Conservation (phyloP, 148 eudicot species). For the Rhododendron vialii region DNA sequence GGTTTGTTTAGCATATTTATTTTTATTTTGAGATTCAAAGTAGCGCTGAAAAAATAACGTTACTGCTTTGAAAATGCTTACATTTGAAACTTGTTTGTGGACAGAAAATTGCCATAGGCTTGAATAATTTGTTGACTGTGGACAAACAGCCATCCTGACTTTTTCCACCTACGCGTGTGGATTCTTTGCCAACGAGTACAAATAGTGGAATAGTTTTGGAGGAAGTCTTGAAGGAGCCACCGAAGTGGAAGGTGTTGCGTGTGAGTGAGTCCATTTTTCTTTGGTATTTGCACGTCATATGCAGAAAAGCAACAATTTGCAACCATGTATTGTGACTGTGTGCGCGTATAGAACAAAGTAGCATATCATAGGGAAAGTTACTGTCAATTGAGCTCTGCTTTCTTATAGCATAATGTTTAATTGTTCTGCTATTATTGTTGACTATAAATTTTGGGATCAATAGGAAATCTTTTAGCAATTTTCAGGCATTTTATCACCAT, state of each 20-base stretch:
- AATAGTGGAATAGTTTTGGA: conserved; percentile 48
- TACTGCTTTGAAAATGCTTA: not conserved
- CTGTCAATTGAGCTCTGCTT: not conserved
- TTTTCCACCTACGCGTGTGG: conserved; percentile 18
- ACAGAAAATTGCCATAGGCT: not conserved
- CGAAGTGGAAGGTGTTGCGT: conserved; percentile 97
- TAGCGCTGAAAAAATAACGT: not conserved
- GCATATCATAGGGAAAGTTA: not conserved
- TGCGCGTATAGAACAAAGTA: not conserved
- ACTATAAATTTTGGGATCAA: not conserved
- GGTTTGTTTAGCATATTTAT: not conserved
- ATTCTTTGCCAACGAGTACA: conserved; percentile 32
- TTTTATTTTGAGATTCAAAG: not conserved
- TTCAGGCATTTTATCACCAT: not conserved
- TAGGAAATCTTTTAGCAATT: not conserved
- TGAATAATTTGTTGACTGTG: not conserved
- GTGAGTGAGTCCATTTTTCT: conserved; percentile 70
- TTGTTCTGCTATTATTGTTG: not conserved
- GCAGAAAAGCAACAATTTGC: not conserved
- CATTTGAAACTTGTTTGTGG: not conserved
- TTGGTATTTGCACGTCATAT: not conserved
- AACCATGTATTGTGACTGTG: not conserved
- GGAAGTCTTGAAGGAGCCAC: conserved; percentile 88
- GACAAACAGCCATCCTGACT: not conserved
- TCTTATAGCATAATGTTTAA: not conserved